Base-by-base conservation (phyloP, 1,139 yeast species). In the Blastobotrys niveus region DNA sequence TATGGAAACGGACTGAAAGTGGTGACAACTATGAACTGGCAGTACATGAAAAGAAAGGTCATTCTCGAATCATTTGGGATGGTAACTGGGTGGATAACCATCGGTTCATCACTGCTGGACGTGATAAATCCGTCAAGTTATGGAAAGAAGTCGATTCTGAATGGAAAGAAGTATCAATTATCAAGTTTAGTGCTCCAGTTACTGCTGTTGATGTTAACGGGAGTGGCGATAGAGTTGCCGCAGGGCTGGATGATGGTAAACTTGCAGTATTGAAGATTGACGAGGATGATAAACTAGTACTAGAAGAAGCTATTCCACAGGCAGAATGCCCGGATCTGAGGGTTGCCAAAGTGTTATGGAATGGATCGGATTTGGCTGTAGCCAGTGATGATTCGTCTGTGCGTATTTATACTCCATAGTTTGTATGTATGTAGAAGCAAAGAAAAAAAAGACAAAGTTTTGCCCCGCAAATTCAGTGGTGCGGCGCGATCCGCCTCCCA, bases 41-140 rank as follows among this genome's bases (percentile, higher is more conserved):
- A 26, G 61, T 72, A 40, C 64, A 73, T 6, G 76, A 76, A 34
- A 53, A 58, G 18, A 87, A 84, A 59, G 96, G 96, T 1, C 98
- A 93, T 59, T 66, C 82, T 7, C 78, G 97, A 64, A 91, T 93
- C 56, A 79, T 93, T 40, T 93, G 98, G 98, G 98, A 91, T 65
- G 82, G 94, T 60, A 76, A 84, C 27, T 91, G 96, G 96, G 18
- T 64, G 51, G 48, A 49, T 24, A 41, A 47, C 18, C 40, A 39
- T 10, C 52, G 51, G 10, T 89, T 91, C 58, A 70, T 86, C 19
- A 91, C 97, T 0, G 94, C 81, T 0, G 84, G 96, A 2, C 77
- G 99, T 64, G 99, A 93, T 62, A 85, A 79, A 59, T 73, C 76
- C 15, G 63, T 89, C 41, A 87, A 85, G 60, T 57, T 80, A 10